Evolutionary conservation across 768 basidiomycete genomes (phyloP).

Genomic region (Hemileccinum rubropunctum): DNA sequence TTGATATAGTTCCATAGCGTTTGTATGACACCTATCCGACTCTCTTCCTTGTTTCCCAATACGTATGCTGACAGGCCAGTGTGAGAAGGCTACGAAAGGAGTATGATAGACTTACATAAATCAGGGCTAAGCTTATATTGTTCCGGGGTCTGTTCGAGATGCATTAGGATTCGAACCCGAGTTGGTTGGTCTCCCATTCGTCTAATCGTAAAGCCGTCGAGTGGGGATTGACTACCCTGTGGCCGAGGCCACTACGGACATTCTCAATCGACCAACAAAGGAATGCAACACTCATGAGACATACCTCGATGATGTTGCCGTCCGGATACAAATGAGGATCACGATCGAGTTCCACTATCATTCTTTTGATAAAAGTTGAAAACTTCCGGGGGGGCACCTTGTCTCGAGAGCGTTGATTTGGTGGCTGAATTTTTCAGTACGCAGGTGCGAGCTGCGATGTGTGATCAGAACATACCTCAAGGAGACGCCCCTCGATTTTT

Average conservation of each 20-base stretch:
- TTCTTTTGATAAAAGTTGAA: slow-evolving; percentile 78
- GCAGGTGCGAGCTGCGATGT: background rate
- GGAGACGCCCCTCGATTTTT: slow-evolving; percentile 80
- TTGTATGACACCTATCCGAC: slow-evolving; percentile 75
- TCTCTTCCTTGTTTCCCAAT: slow-evolving; percentile 82
- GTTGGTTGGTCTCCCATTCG: slow-evolving; percentile 79
- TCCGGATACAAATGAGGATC: slow-evolving; percentile 80
- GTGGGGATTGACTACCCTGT: slow-evolving; percentile 51
- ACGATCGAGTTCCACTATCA: slow-evolving; percentile 85
- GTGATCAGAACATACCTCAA: slow-evolving; percentile 55
- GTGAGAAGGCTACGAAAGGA: slow-evolving; percentile 4
- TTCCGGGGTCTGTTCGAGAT: slow-evolving; percentile 84
- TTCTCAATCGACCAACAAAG: background rate
- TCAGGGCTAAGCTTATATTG: slow-evolving; percentile 79
- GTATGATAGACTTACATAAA: slow-evolving; percentile 45
- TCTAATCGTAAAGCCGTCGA: slow-evolving; percentile 86
- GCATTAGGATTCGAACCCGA: slow-evolving; percentile 77
- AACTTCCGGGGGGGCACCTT: slow-evolving; percentile 69
- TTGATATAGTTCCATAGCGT: slow-evolving; percentile 94
- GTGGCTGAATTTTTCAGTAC: slow-evolving; percentile 36
- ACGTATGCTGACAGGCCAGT: slow-evolving; percentile 44
- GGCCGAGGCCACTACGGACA: slow-evolving; percentile 58
- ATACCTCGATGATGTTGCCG: slow-evolving; percentile 86
- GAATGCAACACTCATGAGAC: background rate
- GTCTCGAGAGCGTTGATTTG: slow-evolving; percentile 63